phyloP scores from a whole-genome alignment of 2,329 filamentous ascomycete genomes.

The Pseudocercospora pini-densiflorae region DNA sequence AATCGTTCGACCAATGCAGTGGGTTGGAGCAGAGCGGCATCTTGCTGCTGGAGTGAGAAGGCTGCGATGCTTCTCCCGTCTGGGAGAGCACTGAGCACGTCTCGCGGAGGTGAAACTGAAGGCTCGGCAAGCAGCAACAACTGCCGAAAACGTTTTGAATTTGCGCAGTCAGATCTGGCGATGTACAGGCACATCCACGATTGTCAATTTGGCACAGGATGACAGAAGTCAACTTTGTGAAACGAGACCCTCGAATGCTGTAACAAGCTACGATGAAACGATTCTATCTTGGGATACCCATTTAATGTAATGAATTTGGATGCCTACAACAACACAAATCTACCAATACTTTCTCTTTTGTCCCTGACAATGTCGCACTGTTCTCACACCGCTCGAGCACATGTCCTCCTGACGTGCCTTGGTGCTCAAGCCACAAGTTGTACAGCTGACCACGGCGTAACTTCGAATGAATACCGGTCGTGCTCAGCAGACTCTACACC shows the following conservation, averaged over 20 bases:
- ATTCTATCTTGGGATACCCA: not conserved
- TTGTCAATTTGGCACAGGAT: not conserved
- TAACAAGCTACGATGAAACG: not conserved
- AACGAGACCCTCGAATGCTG: constrained; percentile 1
- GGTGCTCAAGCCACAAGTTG: not conserved
- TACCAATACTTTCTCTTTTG: too few relatives aligned
- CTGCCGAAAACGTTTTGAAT: not conserved
- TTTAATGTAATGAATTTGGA: not conserved
- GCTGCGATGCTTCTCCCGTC: not conserved
- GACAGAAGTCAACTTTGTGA: not conserved
- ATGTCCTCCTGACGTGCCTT: too few relatives aligned
- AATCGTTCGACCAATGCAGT: not conserved
- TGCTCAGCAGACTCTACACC: not conserved
- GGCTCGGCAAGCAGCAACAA: not conserved
- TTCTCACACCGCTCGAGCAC: not conserved
- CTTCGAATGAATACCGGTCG: not conserved
- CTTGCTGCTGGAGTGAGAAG: not conserved
- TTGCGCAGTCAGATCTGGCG: not conserved
- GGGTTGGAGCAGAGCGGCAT: not conserved
- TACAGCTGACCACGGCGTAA: constrained; percentile 5
- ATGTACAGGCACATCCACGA: constrained; percentile 7
- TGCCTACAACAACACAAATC: too few relatives aligned
- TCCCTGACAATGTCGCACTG: too few relatives aligned
- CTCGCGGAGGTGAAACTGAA: not conserved
- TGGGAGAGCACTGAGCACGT: not conserved